Base-by-base conservation (phyloP, 106 monocot species). In the Dioscorea dumetorum region DNA sequence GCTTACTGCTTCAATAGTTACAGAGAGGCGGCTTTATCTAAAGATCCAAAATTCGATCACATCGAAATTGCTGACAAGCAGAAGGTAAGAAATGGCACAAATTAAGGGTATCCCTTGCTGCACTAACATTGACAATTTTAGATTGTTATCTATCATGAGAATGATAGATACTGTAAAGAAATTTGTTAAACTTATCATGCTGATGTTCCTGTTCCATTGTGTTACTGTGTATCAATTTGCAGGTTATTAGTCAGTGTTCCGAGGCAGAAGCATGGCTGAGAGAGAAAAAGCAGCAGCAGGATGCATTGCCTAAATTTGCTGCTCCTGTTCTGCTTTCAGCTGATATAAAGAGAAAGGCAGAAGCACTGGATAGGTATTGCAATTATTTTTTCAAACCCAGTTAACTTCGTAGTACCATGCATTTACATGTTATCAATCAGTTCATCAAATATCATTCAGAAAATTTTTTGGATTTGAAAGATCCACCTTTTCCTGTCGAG, bases 61-160 rank as follows among this genome's bases (percentile, higher is more conserved):
- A 99, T 99, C 64, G 97, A 99, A 50, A 50, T 77, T 49, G 74
- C 80, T 24, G 97, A 99, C 6, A 99, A 99, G 74, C 89, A 92
- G 23, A 92, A 99, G 92, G 97, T 97, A 74, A 48, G 57, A 34
- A 7, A 20, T 58, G 4, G 33, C 41, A 22, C 4, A 65, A n/a
- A 13, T 48, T 41, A 2, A 4, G 4, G 6, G n/a, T 41, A 21
- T 41, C 49, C 7, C 4, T 15, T n/a, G 19, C 12, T n/a, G 14
- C 19, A 28, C 28, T 28, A 1, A 28, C 28, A 28, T 3, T 28
- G 28, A 28, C 28, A 28, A 28, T 28, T 28, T 28, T 28, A 28
- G 28, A 28, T 28, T 28, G 28, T 28, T 28, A 28, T 28, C 16
- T 5, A 56, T 56, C 19, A 4, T 56, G 12, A 18, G 13, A 56